Evolutionary conservation across 1,284 basidiomycete species (phyloP), one percentile per base, ranked within the genome.

Genomic region (Irpex lacteus): DNA sequence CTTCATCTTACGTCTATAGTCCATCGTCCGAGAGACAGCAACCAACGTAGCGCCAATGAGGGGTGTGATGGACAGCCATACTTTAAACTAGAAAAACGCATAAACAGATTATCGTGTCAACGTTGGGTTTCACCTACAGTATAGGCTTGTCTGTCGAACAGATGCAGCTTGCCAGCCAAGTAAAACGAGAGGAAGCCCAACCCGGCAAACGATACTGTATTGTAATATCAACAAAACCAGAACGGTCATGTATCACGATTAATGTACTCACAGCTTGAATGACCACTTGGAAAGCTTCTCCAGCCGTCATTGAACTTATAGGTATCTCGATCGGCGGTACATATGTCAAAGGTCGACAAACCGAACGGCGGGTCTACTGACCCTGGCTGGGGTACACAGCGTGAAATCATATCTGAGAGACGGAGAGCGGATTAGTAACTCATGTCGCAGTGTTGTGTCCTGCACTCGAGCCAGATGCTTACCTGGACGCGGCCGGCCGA

Each of bases 241-340:
- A 9, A 32, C 5, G 26, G 9, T 11, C 7, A 18, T n/a, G 4
- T 32, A 8, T 47, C 36, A 70, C 5, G n/a, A n/a, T n/a, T n/a
- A n/a, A n/a, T n/a, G n/a, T 26, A 26, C 85, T 52, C 77, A 95
- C 86, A 74, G 71, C 92, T 94, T 0, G 94, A 88, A 78, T 98
- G 97, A 0, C 97, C 97, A 59, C 92, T 95, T 4, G 94, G 94
- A 77, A 99, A 98, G 73, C 92, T 95, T 70, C 94, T 87, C 81
- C 96, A 98, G 0, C 96, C 96, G 73, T 97, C 95, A 37, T 83
- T 79, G 69, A 96, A 75, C 5, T 88, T 82, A 13, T 72, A 67
- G 11, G 74, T 71, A 71, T 94, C 78, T 0, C 82, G 82, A 69
- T 89, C 86, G 8, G 50, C 50, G 0, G 93, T 94, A 77, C 97